Evolutionary conservation across 140 eudicot species (phyloP).

Genomic region (Oenanthe javanica): DNA sequence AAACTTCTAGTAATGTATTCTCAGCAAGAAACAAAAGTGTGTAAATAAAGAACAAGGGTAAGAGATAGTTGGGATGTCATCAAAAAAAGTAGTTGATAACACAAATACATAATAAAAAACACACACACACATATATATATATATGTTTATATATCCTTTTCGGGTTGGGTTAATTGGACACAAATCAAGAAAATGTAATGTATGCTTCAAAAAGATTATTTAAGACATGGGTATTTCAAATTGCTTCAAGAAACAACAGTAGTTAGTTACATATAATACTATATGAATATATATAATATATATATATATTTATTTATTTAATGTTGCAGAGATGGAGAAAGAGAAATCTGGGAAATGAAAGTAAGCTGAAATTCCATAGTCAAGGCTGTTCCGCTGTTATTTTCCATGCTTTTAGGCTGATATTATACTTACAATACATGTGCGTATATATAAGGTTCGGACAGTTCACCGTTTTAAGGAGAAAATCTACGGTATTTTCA

Average conservation of each 20-base stretch:
- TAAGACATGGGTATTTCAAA: conserved; percentile 22
- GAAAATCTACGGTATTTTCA: not conserved
- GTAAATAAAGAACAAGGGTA: conserved; percentile 19
- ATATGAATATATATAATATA: too few relatives aligned
- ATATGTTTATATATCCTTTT: conserved; percentile 8
- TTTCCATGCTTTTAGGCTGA: not conserved
- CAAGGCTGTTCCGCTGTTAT: conserved; percentile 9
- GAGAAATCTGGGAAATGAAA: not conserved
- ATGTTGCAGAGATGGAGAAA: not conserved
- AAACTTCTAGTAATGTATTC: not conserved
- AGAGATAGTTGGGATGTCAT: conserved; percentile 43
- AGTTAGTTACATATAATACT: too few relatives aligned
- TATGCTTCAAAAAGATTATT: not conserved
- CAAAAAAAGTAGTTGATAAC: conserved; percentile 39
- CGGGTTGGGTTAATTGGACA: conserved; percentile 18
- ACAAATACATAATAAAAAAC: not conserved
- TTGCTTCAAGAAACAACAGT: conserved; percentile 53
- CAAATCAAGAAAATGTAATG: not conserved
- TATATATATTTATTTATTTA: too few relatives aligned
- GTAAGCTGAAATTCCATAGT: conserved; percentile 14
- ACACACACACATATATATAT: not conserved
- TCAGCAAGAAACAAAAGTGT: not conserved
- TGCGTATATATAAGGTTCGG: not conserved
- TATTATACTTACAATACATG: not conserved
- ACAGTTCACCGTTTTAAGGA: not conserved